Percentiles rank a stretch among this genome's conserved stretches.
Conservation (phyloP, 371 early-diverging fungal genomes). For the Mucor lusitanicus region DNA sequence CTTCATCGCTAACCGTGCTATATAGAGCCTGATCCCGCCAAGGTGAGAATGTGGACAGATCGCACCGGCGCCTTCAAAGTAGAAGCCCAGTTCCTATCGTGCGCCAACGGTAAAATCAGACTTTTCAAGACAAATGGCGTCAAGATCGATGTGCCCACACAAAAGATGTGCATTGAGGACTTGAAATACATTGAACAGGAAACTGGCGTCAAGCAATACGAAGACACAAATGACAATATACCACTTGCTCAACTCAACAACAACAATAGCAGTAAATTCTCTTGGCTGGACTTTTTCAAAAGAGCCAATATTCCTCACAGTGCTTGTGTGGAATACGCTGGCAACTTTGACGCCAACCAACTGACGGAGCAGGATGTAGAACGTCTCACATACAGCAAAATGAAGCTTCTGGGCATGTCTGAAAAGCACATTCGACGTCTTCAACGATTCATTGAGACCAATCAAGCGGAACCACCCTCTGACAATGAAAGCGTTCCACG, state of each 20-base stretch:
- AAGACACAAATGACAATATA: constrained; percentile 42
- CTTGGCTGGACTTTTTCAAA: constrained; percentile 89
- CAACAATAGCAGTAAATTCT: constrained; percentile 43
- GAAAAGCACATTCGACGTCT: constrained; percentile 85
- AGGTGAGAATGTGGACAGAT: constrained; percentile 90
- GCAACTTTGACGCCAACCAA: constrained; percentile 76
- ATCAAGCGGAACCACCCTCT: constrained; percentile 38
- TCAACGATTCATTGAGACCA: constrained; percentile 57
- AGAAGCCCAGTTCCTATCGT: constrained; percentile 82
- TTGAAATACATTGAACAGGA: constrained; percentile 61
- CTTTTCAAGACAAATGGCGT: constrained; percentile 93
- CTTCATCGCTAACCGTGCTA: not conserved
- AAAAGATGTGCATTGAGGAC: constrained; percentile 80
- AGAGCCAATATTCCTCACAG: constrained; percentile 70
- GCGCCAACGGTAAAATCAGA: constrained; percentile 81
- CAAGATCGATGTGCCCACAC: constrained; percentile 90
- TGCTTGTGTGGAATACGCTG: constrained; percentile 75
- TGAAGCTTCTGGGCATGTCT: constrained; percentile 76
- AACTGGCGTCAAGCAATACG: constrained; percentile 50
- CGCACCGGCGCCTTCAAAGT: constrained; percentile 88
- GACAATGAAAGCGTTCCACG: constrained; percentile 33
- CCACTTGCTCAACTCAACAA: constrained; percentile 53
- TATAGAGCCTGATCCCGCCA: constrained; percentile 49
- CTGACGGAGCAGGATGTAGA: constrained; percentile 74
- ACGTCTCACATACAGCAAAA: constrained; percentile 69